phyloP scores from a whole-genome alignment of 2,329 filamentous ascomycete species.

The Cordyceps tenuipes region DNA sequence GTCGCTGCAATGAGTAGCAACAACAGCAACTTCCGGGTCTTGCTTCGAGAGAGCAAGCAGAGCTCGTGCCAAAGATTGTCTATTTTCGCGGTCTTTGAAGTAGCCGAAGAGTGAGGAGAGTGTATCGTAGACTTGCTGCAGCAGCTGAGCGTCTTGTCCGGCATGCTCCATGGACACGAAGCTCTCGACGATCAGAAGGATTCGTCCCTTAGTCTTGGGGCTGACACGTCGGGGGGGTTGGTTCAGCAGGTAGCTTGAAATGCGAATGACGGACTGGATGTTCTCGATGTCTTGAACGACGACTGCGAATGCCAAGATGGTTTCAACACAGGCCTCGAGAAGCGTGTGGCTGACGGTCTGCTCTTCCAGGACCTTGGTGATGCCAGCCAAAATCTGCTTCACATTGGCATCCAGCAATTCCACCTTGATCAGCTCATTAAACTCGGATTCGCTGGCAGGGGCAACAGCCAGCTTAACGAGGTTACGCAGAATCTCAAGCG shows the following conservation, averaged over 20 bases:
- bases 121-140: conserved; percentile 60
- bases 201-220: conserved; percentile 70
- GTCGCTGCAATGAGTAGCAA: conserved; percentile 64
- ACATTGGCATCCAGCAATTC: conserved; percentile 50
- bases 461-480: conserved; percentile 54
- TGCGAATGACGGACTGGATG: conserved; percentile 68
- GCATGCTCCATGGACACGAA: conserved; percentile 60
- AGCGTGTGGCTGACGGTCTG: conserved; percentile 60
- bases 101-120: conserved; percentile 80
- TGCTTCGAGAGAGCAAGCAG: conserved; percentile 61
- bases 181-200: conserved; percentile 71
- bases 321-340: conserved; percentile 69
- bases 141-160: conserved; percentile 36
- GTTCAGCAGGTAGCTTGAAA: conserved; percentile 71
- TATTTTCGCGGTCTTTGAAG: conserved; percentile 73
- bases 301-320: conserved; percentile 66
- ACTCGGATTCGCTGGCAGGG: conserved; percentile 46
- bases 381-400: conserved; percentile 55
- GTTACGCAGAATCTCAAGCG: conserved; percentile 66
- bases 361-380: conserved; percentile 58
- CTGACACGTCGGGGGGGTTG: conserved; percentile 79
- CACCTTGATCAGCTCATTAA: conserved; percentile 46
- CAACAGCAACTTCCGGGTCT: conserved; percentile 49
- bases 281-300: conserved; percentile 61
- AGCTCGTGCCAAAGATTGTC: conserved; percentile 65